Base-by-base conservation (phyloP, 305 asterid genomes). In the Ajuga reptans region DNA sequence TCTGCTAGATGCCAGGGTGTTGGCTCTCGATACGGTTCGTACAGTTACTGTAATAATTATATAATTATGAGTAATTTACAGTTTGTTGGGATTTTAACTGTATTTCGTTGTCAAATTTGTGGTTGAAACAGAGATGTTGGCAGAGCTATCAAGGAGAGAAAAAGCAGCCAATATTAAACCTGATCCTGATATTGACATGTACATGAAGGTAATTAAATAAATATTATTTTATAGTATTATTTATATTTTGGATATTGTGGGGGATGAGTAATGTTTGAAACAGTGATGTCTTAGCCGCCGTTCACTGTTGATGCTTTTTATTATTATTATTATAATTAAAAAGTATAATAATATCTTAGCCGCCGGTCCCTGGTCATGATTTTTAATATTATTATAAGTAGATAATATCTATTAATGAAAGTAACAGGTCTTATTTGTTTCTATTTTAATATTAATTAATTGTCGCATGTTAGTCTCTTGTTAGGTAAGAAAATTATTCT, bases 181-280 rank as follows among this genome's bases (percentile, higher is more conserved):
- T 11, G 84, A 84, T 77, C 81, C 87, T n/a, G 89, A 84, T 66
- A 51, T 84, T 62, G 89, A 84, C 18, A 66, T 82, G 54, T 84
- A 75, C 61, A 84, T 84, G 89, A 84, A 84, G 89, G 89, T 82
- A 78, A 36, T 17, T 2, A n/a, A 12, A 33, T 18, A 41, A 29
- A 11, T n/a, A 11, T 27, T 14, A 12, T n/a, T 60, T n/a, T n/a
- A n/a, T n/a, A n/a, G n/a, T n/a, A n/a, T n/a, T 21, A 21, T 21
- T 21, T 21, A 21, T 21, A 21, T 21, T 21, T 21, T 21, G 27
- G 27, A 21, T 21, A 2, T 21, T 21, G 2, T 21, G 27, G 27
- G 27, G 1, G 27, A n/a, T 21, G 27, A 21, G 27, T 2, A 21
- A 1, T 21, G 27, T 21, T 21, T 21, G 27, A 21, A 21, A 21